A percentile compares a stretch with the other conserved stretches of the same genome.
Evolutionary conservation across 2,329 filamentous ascomycete genomes (phyloP).

Genomic region (Zasmidium cellare): DNA sequence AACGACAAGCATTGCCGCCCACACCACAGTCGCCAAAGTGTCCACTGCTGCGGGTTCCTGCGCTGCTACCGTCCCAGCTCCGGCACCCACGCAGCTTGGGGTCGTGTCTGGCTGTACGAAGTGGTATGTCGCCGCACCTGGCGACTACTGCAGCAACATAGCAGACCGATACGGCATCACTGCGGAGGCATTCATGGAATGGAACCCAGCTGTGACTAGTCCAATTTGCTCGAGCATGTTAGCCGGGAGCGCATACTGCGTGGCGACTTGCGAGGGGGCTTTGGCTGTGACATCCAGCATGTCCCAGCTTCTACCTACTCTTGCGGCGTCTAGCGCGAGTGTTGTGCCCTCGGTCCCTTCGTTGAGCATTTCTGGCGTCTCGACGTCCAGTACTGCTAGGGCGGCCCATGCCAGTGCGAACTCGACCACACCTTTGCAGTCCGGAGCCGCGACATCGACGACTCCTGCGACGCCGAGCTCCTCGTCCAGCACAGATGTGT

Average conservation of each 20-base stretch:
- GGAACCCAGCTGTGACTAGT: constrained; percentile 28
- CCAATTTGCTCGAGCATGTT: constrained; percentile 23
- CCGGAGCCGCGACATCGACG: neutral
- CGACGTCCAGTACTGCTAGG: neutral
- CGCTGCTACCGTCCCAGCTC: constrained; percentile 10
- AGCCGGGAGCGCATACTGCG: constrained; percentile 28
- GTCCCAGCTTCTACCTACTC: neutral
- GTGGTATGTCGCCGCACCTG: constrained; percentile 26
- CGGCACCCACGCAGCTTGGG: constrained; percentile 25
- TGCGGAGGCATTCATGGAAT: constrained; percentile 25
- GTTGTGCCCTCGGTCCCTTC: neutral
- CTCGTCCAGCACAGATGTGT: constrained; percentile 10
- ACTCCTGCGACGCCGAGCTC: neutral
- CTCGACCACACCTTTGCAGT: neutral
- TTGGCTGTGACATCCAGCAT: neutral
- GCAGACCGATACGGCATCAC: constrained; percentile 20
- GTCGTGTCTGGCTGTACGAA: constrained; percentile 26
- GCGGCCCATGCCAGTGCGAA: neutral
- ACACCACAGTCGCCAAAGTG: neutral
- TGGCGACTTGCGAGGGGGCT: constrained; percentile 19
- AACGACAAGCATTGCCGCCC: neutral
- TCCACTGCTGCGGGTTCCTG: neutral
- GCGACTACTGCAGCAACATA: constrained; percentile 26
- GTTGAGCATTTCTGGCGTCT: neutral
- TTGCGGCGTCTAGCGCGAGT: neutral